Evolutionary conservation across 306 rosid species (phyloP).

Genomic region (Leucaena leucocephala): DNA sequence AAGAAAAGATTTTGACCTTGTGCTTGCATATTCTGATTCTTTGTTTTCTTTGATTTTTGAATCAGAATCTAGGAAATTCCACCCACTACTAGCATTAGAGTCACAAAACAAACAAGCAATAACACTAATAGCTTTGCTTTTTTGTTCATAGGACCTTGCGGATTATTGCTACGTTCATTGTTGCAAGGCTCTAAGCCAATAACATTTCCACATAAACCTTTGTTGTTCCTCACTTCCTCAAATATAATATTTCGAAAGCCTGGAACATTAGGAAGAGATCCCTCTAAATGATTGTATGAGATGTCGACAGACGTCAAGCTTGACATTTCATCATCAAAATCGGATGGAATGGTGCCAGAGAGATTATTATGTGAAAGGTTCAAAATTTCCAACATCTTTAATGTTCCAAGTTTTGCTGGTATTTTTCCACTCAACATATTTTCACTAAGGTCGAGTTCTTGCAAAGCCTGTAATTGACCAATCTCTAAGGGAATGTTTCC

Average conservation of each 20-base stretch:
- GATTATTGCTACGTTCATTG: neutral
- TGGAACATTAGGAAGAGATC: neutral
- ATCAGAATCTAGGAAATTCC: neutral
- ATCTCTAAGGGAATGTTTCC: slow-evolving; percentile 3
- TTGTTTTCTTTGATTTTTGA: neutral
- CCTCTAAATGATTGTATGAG: slow-evolving; percentile 32
- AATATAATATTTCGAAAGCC: neutral
- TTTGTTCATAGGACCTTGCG: neutral
- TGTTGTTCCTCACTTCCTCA: slow-evolving; percentile 13
- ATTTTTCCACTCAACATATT: slow-evolving; percentile 15
- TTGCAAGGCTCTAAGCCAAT: neutral
- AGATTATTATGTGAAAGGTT: slow-evolving; percentile 49
- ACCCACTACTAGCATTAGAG: neutral
- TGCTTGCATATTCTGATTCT: neutral
- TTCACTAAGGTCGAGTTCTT: slow-evolving; percentile 38
- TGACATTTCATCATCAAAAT: slow-evolving; percentile 30
- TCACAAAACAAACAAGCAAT: neutral
- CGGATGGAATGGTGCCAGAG: slow-evolving; percentile 35
- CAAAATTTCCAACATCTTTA: slow-evolving; percentile 27
- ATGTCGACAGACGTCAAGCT: slow-evolving; percentile 40
- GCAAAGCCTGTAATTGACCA: neutral
- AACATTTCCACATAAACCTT: slow-evolving; percentile 11
- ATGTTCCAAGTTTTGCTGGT: slow-evolving; percentile 34
- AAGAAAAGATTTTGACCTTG: neutral
- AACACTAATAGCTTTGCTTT: neutral